These are phyloP conservation scores for Euphorbia peplus DNA, from an alignment of 345 rosid species.

Conservation along the genomic window DNA sequence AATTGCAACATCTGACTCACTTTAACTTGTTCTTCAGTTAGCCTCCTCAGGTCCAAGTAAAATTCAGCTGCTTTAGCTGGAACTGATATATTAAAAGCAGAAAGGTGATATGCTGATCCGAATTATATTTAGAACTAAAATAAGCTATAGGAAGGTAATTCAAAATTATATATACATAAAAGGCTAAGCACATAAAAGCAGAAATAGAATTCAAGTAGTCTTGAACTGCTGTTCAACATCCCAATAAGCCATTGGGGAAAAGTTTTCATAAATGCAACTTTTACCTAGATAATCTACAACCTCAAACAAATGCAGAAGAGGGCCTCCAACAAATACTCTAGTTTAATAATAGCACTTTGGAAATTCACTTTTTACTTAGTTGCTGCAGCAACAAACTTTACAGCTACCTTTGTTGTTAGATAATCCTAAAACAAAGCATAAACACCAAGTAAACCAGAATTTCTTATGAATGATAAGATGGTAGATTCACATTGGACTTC, in stretches of 20 bases:
- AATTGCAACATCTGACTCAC: slow-evolving; percentile 34
- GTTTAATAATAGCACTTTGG: background rate
- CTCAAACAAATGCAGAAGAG: background rate
- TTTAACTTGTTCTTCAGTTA: slow-evolving; percentile 71
- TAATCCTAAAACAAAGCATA: background rate
- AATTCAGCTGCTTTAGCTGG: slow-evolving; percentile 72
- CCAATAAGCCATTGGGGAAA: background rate
- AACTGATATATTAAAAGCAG: slow-evolving; percentile 43
- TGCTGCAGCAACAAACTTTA: background rate
- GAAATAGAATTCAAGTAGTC: slow-evolving; percentile 6
- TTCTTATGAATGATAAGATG: background rate
- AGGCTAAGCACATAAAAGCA: background rate
- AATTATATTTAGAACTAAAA: slow-evolving; percentile 5
- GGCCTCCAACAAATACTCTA: background rate
- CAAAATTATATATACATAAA: background rate
- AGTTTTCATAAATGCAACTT: background rate
- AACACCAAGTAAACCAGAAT: background rate
- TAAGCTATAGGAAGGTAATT: background rate
- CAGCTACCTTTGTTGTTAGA: background rate
- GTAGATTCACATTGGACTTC: background rate
- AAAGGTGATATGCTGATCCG: background rate
- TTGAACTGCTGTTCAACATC: background rate
- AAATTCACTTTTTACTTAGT: background rate
- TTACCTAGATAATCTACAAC: background rate
- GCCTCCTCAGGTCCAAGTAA: slow-evolving; percentile 81